Percentiles rank a stretch among this genome's conserved stretches.
Evolutionary conservation across 2,329 filamentous ascomycete genomes (phyloP).

Genomic region (Stachybotrys elegans): DNA sequence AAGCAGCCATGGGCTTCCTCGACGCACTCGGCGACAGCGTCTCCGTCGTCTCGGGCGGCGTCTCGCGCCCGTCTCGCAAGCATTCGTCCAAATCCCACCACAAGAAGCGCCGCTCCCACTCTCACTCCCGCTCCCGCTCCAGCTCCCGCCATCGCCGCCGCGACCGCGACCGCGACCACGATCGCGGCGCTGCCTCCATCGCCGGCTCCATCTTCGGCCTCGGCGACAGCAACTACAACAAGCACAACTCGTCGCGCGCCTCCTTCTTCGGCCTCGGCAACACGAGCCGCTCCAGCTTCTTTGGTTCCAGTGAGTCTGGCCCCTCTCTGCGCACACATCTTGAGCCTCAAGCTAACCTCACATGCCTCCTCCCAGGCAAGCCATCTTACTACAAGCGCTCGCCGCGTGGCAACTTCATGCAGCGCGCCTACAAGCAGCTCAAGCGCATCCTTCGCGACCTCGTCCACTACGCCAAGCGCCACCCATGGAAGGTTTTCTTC

Average conservation of each 20-base stretch:
- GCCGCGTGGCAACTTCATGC: constrained; percentile 73
- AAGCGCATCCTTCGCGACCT: constrained; percentile 77
- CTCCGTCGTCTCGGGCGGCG: constrained; percentile 23
- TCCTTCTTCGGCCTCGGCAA: constrained; percentile 44
- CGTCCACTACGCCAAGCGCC: constrained; percentile 71
- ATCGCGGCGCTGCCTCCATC: constrained; percentile 21
- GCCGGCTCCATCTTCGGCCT: constrained; percentile 26
- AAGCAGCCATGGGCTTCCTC: constrained; percentile 25
- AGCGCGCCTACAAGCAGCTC: constrained; percentile 68
- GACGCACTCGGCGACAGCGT: constrained; percentile 25
- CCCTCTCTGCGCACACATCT: background rate
- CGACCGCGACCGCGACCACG: constrained; percentile 30
- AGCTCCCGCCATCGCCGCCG: constrained; percentile 27
- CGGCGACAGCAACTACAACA: constrained; percentile 25
- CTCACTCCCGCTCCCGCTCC: constrained; percentile 32
- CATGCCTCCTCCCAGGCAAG: constrained; percentile 32
- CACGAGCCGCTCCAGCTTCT: constrained; percentile 37
- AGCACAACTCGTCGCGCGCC: constrained; percentile 35
- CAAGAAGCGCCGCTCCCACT: constrained; percentile 30
- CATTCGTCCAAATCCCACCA: constrained; percentile 20
- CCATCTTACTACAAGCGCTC: constrained; percentile 73
- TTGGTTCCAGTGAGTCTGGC: constrained; percentile 33
- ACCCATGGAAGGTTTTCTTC: constrained; percentile 84
- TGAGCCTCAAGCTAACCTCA: constrained; percentile 3
- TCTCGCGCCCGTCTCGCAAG: constrained; percentile 18